These are phyloP conservation scores for Mucor piriformis DNA, from an alignment of 371 early-diverging fungal species.

Conservation along the genomic window DNA sequence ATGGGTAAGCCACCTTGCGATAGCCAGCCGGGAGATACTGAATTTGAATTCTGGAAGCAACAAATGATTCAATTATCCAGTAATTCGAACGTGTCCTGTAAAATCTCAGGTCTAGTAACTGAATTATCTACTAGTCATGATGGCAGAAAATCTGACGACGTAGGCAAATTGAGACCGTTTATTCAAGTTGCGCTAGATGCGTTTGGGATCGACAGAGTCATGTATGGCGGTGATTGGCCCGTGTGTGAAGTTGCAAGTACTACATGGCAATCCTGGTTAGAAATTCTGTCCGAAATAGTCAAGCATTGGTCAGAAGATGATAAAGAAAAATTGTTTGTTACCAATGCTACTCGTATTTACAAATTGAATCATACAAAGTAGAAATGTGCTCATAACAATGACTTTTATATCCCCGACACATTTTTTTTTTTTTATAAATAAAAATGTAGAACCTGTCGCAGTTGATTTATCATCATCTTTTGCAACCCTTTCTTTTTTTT, in stretches of 20 bases:
- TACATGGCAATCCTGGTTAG: constrained; percentile 39
- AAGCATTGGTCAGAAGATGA: constrained; percentile 38
- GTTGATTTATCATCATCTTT: not conserved
- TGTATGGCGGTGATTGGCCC: constrained; percentile 55
- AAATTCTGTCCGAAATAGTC: constrained; percentile 28
- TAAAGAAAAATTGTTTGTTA: constrained; percentile 38
- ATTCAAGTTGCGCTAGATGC: constrained; percentile 34
- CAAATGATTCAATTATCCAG: constrained; percentile 28
- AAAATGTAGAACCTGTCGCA: not conserved
- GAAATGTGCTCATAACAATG: not conserved
- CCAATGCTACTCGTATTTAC: constrained; percentile 36
- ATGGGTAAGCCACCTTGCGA: constrained; percentile 55
- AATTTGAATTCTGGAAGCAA: constrained; percentile 36
- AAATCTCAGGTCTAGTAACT: constrained; percentile 46
- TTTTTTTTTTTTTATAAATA: constrained; percentile 5
- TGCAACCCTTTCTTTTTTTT: not conserved
- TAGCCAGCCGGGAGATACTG: constrained; percentile 26
- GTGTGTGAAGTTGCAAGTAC: constrained; percentile 24
- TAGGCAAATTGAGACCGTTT: constrained; percentile 36
- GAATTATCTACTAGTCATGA: constrained; percentile 21
- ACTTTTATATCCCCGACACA: constrained; percentile 4
- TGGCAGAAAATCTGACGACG: constrained; percentile 4
- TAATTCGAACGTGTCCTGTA: constrained; percentile 40
- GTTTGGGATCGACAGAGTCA: constrained; percentile 47
- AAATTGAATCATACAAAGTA: constrained; percentile 7